Evolutionary conservation across 2,329 filamentous ascomycete genomes (phyloP).

Genomic region (Penicillium sumatraense): DNA sequence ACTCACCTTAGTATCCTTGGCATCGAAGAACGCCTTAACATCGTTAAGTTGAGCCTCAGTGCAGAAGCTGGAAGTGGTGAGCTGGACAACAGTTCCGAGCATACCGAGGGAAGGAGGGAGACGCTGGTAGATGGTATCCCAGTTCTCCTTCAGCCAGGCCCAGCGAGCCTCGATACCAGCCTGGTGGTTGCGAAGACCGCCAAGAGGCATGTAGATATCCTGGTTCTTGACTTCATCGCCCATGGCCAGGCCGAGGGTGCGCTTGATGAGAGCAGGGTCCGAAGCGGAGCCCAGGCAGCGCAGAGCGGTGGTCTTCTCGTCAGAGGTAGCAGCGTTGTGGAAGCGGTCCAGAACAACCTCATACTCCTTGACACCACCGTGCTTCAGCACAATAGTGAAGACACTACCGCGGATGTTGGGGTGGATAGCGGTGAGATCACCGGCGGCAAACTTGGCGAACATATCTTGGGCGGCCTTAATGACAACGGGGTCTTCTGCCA

Average conservation of each 20-base stretch:
- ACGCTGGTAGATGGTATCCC: conserved; percentile 80
- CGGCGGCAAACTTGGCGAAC: conserved; percentile 81
- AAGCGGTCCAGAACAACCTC: conserved; percentile 76
- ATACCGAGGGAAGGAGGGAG: conserved; percentile 86
- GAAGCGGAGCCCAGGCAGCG: conserved; percentile 80
- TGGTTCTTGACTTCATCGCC: conserved; percentile 88
- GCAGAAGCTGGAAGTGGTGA: conserved; percentile 81
- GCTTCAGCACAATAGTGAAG: conserved; percentile 80
- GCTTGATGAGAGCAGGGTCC: conserved; percentile 78
- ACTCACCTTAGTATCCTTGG: conserved; percentile 75
- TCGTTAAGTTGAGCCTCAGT: conserved; percentile 73
- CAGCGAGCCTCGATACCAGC: conserved; percentile 81
- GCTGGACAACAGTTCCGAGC: conserved; percentile 80
- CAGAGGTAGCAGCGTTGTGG: conserved; percentile 73
- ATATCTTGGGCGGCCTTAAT: conserved; percentile 84
- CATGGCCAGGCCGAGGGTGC: conserved; percentile 75
- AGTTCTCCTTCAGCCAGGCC: conserved; percentile 83
- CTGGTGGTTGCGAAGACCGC: conserved; percentile 75
- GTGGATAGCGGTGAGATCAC: conserved; percentile 81
- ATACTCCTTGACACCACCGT: conserved; percentile 87
- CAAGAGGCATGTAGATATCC: conserved; percentile 88
- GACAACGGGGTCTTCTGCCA: conserved; percentile 77
- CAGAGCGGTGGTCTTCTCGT: conserved; percentile 90
- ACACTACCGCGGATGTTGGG: conserved; percentile 89
- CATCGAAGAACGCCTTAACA: conserved; percentile 79